phyloP scores from a whole-genome alignment of 768 basidiomycete genomes.

The Xerocomus potaroensis region DNA sequence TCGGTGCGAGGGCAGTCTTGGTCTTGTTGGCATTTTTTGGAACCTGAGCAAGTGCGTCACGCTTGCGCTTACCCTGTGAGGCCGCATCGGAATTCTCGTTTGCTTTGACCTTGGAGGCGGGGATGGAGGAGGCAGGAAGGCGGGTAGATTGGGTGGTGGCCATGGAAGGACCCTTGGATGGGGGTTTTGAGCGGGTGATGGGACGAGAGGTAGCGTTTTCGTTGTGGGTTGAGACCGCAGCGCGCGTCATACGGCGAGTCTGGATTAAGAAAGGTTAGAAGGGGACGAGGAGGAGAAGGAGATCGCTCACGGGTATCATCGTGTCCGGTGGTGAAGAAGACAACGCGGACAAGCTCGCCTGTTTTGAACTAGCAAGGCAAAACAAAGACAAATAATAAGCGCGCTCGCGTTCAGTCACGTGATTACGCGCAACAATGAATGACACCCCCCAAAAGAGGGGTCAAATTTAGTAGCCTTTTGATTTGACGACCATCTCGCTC shows the following conservation, averaged over 20 bases:
- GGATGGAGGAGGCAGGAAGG: constrained; percentile 39
- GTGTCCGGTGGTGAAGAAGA: constrained; percentile 33
- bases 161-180: constrained; percentile 35
- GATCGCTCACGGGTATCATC: constrained; percentile 42
- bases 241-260: constrained; percentile 64
- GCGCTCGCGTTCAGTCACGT: constrained; percentile 38
- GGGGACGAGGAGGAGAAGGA: background rate
- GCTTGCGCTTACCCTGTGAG: constrained; percentile 64
- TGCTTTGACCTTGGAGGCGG: constrained; percentile 34
- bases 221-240: constrained; percentile 49
- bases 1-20: constrained; percentile 32
- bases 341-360: constrained; percentile 17
- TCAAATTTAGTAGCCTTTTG: constrained; percentile 1
- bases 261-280: constrained; percentile 19
- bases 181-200: constrained; percentile 57
- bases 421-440: constrained; percentile 1
- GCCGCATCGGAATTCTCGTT: constrained; percentile 42
- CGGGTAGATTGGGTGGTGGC: constrained; percentile 35
- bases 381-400: constrained; percentile 34
- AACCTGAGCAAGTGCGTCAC: constrained; percentile 72
- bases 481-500: background rate
- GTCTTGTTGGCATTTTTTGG: constrained; percentile 45
- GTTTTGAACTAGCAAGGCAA: constrained; percentile 35
- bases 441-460: constrained; percentile 20
- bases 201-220: constrained; percentile 71